Conservation (phyloP, 805 yeast species). For the Candida railenensis region DNA sequence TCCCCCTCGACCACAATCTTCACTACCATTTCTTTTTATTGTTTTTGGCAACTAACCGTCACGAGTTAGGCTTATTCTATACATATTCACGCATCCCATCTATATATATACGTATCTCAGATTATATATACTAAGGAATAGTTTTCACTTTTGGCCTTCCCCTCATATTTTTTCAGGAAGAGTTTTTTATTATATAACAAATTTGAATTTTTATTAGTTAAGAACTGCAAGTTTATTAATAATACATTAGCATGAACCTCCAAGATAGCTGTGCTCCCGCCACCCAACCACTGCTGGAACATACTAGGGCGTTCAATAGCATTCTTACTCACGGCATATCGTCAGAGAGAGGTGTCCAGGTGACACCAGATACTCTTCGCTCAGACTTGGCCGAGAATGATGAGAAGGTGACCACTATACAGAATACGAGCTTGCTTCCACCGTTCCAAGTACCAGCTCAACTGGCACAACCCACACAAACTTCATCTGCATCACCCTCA, state of each 20-base stretch:
- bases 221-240: too few relatives aligned
- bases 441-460: background rate
- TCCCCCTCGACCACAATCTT: background rate
- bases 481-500: background rate
- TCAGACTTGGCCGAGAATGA: constrained; percentile 1
- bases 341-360: constrained; percentile 1
- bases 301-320: constrained; percentile 6
- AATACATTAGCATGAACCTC: too few relatives aligned
- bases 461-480: background rate
- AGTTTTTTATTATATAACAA: background rate
- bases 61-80: constrained; percentile 11
- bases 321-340: constrained; percentile 8
- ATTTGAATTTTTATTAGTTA: too few relatives aligned
- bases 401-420: background rate
- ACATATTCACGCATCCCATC: too few relatives aligned
- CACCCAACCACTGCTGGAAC: constrained; percentile 1
- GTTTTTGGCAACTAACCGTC: constrained; percentile 12
- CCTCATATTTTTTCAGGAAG: background rate
- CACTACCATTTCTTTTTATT: constrained; percentile 7
- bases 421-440: constrained; percentile 2
- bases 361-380: constrained; percentile 1
- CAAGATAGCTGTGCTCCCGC: constrained; percentile 11
- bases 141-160: background rate
- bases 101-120: too few relatives aligned
- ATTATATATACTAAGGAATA: background rate